These are phyloP conservation scores for Colletotrichum lindemuthianum DNA, from an alignment of 2,329 filamentous ascomycete genomes.

Conservation along the genomic window DNA sequence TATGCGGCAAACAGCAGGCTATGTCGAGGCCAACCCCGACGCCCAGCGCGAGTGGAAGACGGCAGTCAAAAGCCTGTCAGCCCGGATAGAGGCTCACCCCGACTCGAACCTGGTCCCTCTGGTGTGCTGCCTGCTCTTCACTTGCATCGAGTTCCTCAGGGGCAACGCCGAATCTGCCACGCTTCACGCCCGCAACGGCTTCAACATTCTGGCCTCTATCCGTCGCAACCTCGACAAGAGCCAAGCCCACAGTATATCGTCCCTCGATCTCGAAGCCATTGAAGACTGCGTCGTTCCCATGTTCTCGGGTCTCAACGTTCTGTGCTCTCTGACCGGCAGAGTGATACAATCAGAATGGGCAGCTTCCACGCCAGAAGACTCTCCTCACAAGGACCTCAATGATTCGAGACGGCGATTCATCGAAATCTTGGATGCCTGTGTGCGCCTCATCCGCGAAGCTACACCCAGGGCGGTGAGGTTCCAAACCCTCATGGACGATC, in stretches of 20 bases:
- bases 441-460: too few relatives aligned
- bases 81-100: background rate
- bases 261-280: background rate
- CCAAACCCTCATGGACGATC: too few relatives aligned
- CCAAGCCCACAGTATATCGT: too few relatives aligned
- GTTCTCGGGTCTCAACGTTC: background rate
- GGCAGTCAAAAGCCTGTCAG: background rate
- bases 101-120: background rate
- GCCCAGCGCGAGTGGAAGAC: background rate
- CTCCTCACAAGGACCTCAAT: too few relatives aligned
- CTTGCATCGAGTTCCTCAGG: constrained; percentile 3
- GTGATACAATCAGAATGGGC: too few relatives aligned
- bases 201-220: background rate
- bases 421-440: too few relatives aligned
- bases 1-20: background rate
- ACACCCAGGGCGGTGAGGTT: too few relatives aligned
- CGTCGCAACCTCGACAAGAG: too few relatives aligned
- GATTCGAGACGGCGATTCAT: too few relatives aligned
- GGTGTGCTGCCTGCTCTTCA: constrained; percentile 2
- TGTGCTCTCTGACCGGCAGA: background rate
- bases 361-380: too few relatives aligned
- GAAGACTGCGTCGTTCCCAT: background rate
- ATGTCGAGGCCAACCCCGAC: background rate
- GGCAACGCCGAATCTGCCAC: constrained; percentile 4
- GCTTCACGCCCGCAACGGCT: background rate